phyloP scores from a whole-genome alignment of 805 yeast genomes.

The Yamadazyma phyllophila region DNA sequence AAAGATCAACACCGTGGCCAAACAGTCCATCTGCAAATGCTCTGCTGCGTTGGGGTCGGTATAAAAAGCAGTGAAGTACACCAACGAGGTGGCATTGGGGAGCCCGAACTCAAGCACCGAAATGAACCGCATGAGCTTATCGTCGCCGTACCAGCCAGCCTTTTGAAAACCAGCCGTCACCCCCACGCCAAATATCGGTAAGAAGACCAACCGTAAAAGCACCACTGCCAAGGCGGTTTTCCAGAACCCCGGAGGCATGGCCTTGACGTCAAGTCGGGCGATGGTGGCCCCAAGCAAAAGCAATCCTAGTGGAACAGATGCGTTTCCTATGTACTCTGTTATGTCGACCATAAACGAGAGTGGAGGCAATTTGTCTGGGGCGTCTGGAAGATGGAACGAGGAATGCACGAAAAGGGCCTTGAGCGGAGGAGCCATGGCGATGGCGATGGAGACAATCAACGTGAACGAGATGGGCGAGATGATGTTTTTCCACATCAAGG shows the following conservation, averaged over 20 bases:
- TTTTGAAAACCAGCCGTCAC: constrained; percentile 54
- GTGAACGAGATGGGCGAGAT: constrained; percentile 71
- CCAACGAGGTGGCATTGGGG: constrained; percentile 86
- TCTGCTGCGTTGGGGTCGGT: constrained; percentile 59
- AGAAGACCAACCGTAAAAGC: constrained; percentile 54
- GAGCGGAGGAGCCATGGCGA: constrained; percentile 87
- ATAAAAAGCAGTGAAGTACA: constrained; percentile 85
- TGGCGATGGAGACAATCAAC: constrained; percentile 58
- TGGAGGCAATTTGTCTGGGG: constrained; percentile 86
- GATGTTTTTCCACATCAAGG: constrained; percentile 45
- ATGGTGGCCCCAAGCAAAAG: constrained; percentile 83
- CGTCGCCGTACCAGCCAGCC: constrained; percentile 63
- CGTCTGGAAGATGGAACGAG: constrained; percentile 51
- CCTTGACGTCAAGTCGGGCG: constrained; percentile 61
- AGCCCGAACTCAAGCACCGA: constrained; percentile 71
- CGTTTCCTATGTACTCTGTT: constrained; percentile 75
- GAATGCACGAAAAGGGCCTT: constrained; percentile 50
- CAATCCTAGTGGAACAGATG: constrained; percentile 86
- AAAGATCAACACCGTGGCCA: constrained; percentile 69
- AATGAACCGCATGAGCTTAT: constrained; percentile 65
- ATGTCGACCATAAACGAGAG: constrained; percentile 83
- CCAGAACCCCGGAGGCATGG: constrained; percentile 70
- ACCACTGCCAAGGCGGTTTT: constrained; percentile 60
- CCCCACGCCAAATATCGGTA: constrained; percentile 77
- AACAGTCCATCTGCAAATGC: constrained; percentile 76